Base-by-base conservation (phyloP, 1,139 yeast genomes). In the Suhomyces bribrorum region DNA sequence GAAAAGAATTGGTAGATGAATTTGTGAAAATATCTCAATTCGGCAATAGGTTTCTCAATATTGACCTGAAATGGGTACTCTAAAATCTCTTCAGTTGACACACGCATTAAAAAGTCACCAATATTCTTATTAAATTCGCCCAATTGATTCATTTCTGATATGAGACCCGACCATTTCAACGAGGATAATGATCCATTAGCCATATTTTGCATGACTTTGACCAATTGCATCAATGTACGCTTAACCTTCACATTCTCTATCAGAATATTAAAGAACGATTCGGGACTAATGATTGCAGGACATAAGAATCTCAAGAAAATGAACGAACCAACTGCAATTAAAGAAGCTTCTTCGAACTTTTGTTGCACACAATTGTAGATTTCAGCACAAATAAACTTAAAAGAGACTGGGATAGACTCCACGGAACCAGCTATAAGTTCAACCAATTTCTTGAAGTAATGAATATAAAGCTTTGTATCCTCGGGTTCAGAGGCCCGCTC, bases 211-310 rank as follows among this genome's bases (percentile, higher is more conserved):
- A 90, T 67, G 22, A 86, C 81, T 53, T 89, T 87, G 4, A 96
- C 97, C 33, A 92, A 64, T 46, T 86, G 83, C 53, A 92, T 83
- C 37, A 87, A 72, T 1, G 89, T 78, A 47, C 96, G 73, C 48
- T 89, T 83, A 8, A 83, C 80, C 24, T 69, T 73, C 5, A 62
- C 64, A 50, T 50, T 69, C 5, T 69, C 61, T 24, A 78, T 68
- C 16, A 69, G 69, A 38, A 84, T 79, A 34, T 61, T 64, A 40
- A 72, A 66, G 41, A 63, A 69, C 4, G 88, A 75, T 47, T 87
- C 95, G 0, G 97, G 97, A 31, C 92, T 83, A 11, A 90, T 90
- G 45, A 92, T 81, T 0, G 95, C 95, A 7, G 98, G 97, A 56
- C 95, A 89, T 45, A 88, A 76, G 50, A 86, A 84, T 44, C 97